These are phyloP conservation scores for Pythium utonaiense DNA, from an alignment of 352 stramenopile species.

Conservation along the genomic window DNA sequence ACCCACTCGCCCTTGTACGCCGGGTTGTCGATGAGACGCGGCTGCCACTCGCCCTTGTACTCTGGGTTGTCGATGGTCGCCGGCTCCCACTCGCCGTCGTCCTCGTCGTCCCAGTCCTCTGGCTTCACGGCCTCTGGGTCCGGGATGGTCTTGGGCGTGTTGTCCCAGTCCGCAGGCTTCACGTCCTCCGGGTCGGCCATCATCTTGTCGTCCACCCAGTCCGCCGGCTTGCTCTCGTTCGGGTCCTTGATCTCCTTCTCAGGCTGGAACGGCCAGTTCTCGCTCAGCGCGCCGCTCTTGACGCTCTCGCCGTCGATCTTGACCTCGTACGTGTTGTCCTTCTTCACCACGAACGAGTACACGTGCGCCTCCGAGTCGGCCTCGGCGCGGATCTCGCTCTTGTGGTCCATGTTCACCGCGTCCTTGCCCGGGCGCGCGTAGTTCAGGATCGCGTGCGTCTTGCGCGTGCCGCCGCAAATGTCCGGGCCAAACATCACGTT, in stretches of 20 bases:
- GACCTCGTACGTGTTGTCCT: constrained; percentile 97
- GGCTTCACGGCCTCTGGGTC: constrained; percentile 97
- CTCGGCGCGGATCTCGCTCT: constrained; percentile 74
- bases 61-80: constrained; percentile 95
- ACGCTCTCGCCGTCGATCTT: constrained; percentile 96
- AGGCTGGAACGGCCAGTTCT: constrained; percentile 96
- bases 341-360: constrained; percentile 97
- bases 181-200: constrained; percentile 94
- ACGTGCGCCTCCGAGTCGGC: constrained; percentile 91
- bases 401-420: constrained; percentile 90
- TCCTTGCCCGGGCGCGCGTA: constrained; percentile 95
- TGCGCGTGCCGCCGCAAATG: constrained; percentile 96
- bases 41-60: constrained; percentile 98
- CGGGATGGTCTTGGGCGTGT: constrained; percentile 95
- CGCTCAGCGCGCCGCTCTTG: constrained; percentile 86
- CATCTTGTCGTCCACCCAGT: constrained; percentile 96
- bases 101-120: constrained; percentile 98
- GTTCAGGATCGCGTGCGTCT: constrained; percentile 98
- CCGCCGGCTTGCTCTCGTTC: constrained; percentile 93
- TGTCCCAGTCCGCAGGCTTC: constrained; percentile 96
- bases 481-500: constrained; percentile 99
- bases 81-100: constrained; percentile 98
- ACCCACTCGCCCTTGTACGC: constrained; percentile 99
- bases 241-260: constrained; percentile 97
- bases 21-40: constrained; percentile 97